Conservation (phyloP, 176 grass and related monocot genomes). For the Bonia amplexicaulis region DNA sequence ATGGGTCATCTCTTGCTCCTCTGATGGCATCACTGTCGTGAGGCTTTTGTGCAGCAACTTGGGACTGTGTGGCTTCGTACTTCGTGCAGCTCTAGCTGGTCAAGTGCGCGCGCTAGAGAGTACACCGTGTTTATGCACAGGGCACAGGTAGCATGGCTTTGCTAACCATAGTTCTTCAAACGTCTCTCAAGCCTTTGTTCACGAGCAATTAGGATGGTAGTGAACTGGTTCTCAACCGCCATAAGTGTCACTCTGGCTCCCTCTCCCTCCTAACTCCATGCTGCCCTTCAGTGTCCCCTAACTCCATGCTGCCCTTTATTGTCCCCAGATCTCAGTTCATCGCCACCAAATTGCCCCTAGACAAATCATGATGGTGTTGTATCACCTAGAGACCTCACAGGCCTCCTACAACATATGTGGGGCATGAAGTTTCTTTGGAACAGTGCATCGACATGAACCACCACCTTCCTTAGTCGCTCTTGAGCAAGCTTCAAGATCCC, state of each 20-base stretch:
- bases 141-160: neutral
- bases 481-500: too few relatives aligned
- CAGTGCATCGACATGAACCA: too few relatives aligned
- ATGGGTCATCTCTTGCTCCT: neutral
- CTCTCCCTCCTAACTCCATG: neutral
- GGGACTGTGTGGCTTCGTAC: neutral
- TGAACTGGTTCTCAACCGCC: neutral
- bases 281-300: neutral
- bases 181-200: neutral
- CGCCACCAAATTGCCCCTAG: neutral
- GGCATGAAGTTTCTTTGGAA: too few relatives aligned
- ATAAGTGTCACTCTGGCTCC: neutral
- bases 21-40: neutral
- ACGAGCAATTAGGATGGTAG: neutral
- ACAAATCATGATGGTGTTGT: too few relatives aligned
- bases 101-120: neutral
- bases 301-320: neutral
- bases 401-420: too few relatives aligned
- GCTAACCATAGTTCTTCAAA: neutral
- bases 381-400: too few relatives aligned
- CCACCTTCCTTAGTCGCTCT: too few relatives aligned
- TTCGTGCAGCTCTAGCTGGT: neutral
- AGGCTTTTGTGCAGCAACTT: neutral
- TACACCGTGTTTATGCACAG: neutral
- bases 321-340: neutral